phyloP scores from a whole-genome alignment of 495 filamentous ascomycete species.

The Penicillium taxi region DNA sequence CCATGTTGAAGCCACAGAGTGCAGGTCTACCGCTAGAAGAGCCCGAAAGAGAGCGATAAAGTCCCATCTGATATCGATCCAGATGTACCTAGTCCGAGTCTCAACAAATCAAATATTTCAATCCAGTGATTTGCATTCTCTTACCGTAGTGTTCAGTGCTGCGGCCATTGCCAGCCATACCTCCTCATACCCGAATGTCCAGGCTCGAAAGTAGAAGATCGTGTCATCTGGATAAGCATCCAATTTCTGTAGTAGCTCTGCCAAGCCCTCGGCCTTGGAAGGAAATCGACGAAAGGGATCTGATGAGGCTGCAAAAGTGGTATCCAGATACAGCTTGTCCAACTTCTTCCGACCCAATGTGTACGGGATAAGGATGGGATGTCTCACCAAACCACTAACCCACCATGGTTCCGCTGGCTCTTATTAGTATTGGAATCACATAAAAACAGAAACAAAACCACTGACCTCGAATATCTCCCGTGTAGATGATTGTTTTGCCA shows the following conservation, averaged over 20 bases:
- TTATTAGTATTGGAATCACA: slow-evolving; percentile 5
- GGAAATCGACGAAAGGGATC: slow-evolving; percentile 44
- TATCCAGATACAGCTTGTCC: slow-evolving; percentile 82
- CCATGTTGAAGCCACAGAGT: slow-evolving; percentile 68
- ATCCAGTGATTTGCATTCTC: no score
- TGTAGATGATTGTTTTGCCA: slow-evolving; percentile 75
- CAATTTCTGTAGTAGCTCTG: slow-evolving; percentile 65
- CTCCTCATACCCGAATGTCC: slow-evolving; percentile 92
- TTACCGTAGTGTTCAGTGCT: slow-evolving; percentile 56
- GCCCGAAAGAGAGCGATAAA: slow-evolving; percentile 60
- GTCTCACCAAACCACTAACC: slow-evolving; percentile 55
- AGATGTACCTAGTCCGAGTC: slow-evolving; percentile 57
- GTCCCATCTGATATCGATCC: slow-evolving; percentile 65
- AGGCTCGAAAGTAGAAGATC: slow-evolving; percentile 76
- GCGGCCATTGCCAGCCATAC: slow-evolving; percentile 80
- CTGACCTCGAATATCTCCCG: slow-evolving; percentile 81
- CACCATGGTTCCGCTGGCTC: slow-evolving; percentile 56
- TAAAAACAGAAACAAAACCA: neutral
- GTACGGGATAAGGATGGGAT: slow-evolving; percentile 72
- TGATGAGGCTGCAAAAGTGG: slow-evolving; percentile 56
- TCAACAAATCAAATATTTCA: no score
- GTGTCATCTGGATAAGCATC: slow-evolving; percentile 63
- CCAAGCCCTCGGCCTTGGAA: slow-evolving; percentile 61
- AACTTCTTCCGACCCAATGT: slow-evolving; percentile 55
- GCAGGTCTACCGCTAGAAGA: slow-evolving; percentile 32